phyloP scores from a whole-genome alignment of 306 rosid genomes.

The Vigna unguiculata region DNA sequence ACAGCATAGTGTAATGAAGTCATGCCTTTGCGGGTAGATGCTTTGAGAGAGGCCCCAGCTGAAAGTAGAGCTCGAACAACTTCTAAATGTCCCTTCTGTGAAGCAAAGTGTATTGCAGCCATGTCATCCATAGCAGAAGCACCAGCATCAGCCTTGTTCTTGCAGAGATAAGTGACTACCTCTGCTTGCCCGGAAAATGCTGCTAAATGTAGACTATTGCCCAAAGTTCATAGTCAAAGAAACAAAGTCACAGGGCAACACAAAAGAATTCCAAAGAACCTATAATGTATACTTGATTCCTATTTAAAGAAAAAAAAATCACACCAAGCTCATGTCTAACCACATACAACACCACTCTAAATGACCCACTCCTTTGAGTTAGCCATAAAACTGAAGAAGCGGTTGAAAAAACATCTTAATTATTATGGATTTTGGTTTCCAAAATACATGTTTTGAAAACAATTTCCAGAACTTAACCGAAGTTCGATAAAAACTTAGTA shows the following conservation, averaged over 20 bases:
- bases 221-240: conserved; percentile 64
- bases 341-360: neutral
- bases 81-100: conserved; percentile 90
- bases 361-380: neutral
- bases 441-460: neutral
- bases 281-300: neutral
- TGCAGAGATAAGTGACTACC: conserved; percentile 75
- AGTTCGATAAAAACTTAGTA: neutral
- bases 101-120: conserved; percentile 94
- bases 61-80: conserved; percentile 65
- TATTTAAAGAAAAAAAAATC: neutral
- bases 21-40: conserved; percentile 85
- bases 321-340: neutral
- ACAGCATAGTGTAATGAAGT: conserved; percentile 84
- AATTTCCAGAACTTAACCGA: neutral
- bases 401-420: neutral
- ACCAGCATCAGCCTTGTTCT: conserved; percentile 86
- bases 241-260: conserved; percentile 45
- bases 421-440: neutral
- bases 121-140: conserved; percentile 98
- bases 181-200: conserved; percentile 92
- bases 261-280: conserved; percentile 31
- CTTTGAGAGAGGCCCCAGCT: conserved; percentile 71
- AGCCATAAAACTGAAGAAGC: neutral
- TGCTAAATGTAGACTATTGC: conserved; percentile 83